A percentile compares a stretch with the other conserved stretches of the same genome.
Conservation (phyloP, 441 rosid genomes). For the Euphorbia schlechtendalii region DNA sequence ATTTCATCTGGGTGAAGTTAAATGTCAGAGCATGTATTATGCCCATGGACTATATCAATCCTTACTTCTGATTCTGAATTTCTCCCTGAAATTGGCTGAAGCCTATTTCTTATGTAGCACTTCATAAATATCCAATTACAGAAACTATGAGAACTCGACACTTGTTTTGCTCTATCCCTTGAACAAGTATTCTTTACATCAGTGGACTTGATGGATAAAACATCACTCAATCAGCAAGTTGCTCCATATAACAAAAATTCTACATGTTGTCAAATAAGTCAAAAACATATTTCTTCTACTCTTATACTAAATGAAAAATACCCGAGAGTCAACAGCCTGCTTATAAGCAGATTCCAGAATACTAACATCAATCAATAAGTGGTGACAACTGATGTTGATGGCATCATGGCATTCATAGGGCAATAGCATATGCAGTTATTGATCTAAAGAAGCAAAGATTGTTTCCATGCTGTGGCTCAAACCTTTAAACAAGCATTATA, state of each 20-base stretch:
- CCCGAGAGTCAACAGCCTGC: too few species aligned
- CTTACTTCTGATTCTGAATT: not conserved
- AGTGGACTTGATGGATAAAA: conserved; percentile 1
- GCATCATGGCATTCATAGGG: not conserved
- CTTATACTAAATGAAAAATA: too few species aligned
- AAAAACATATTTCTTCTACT: too few species aligned
- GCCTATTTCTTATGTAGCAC: not conserved
- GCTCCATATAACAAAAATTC: not conserved
- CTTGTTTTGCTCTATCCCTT: not conserved
- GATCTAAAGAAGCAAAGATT: not conserved
- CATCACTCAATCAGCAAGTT: not conserved
- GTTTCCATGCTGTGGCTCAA: not conserved
- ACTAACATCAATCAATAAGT: too few species aligned
- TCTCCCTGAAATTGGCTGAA: not conserved
- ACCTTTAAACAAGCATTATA: not conserved
- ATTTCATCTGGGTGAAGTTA: not conserved
- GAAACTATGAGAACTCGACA: not conserved
- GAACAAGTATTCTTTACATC: not conserved
- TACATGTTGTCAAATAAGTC: not conserved
- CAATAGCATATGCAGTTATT: not conserved
- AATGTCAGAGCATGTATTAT: not conserved
- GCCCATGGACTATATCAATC: too few species aligned
- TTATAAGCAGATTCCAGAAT: too few species aligned
- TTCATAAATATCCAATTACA: not conserved
- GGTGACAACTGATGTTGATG: not conserved